phyloP scores from a whole-genome alignment of 2,329 filamentous ascomycete species.

The Pseudopithomyces maydicus region DNA sequence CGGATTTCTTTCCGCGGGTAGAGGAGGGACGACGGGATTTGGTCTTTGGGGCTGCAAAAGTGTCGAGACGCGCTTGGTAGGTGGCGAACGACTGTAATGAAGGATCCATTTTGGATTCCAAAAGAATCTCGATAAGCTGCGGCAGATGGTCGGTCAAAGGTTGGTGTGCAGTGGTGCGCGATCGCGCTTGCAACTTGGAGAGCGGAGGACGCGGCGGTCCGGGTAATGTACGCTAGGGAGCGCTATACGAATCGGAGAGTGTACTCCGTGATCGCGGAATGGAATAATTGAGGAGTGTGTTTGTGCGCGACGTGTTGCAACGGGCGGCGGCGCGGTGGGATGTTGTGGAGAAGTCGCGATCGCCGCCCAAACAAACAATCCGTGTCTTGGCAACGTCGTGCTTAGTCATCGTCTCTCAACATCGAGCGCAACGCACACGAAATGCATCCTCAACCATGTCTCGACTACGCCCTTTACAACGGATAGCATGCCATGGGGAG shows the following conservation, averaged over 20 bases:
- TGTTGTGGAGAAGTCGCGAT: background rate
- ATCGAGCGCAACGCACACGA: slow-evolving; percentile 26
- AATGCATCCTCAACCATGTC: slow-evolving; percentile 34
- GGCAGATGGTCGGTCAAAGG: background rate
- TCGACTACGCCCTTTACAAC: slow-evolving; percentile 34
- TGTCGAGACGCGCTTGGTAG: slow-evolving; percentile 76
- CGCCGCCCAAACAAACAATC: slow-evolving; percentile 15
- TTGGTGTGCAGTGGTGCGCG: background rate
- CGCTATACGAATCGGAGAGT: too few relatives aligned
- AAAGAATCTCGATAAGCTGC: background rate
- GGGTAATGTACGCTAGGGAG: too few relatives aligned
- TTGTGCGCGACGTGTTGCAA: slow-evolving; percentile 2
- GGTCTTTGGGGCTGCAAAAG: slow-evolving; percentile 71
- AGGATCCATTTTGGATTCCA: slow-evolving; percentile 29
- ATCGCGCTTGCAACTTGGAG: background rate
- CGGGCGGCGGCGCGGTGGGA: background rate
- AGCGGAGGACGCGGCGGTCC: background rate
- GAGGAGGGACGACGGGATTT: slow-evolving; percentile 77
- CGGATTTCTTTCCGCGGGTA: slow-evolving; percentile 61
- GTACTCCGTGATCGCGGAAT: too few relatives aligned
- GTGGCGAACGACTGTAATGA: slow-evolving; percentile 66
- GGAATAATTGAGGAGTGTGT: too few relatives aligned
- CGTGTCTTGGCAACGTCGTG: background rate
- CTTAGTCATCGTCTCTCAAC: slow-evolving; percentile 8
- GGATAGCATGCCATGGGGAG: slow-evolving; percentile 33